Conservation (phyloP, 805 yeast genomes). For the Alloascoidea africana region DNA sequence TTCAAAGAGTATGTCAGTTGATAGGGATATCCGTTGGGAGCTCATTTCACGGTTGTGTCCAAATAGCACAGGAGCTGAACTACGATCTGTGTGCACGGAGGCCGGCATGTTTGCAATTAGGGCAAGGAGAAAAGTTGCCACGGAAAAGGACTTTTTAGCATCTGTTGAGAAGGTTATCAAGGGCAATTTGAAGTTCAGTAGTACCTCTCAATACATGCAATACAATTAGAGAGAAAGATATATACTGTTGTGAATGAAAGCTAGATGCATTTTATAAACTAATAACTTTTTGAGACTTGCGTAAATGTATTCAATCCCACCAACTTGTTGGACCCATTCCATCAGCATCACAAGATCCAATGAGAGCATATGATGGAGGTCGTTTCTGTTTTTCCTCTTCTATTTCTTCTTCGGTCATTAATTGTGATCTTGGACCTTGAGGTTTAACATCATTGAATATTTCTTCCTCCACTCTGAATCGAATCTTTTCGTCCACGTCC, state of each 20-base stretch:
- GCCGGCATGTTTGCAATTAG: constrained; percentile 99
- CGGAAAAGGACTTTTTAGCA: constrained; percentile 93
- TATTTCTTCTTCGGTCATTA: constrained; percentile 18
- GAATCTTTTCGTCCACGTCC: constrained; percentile 81
- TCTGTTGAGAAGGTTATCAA: constrained; percentile 98
- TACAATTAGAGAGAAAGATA: constrained; percentile 44
- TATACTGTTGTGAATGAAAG: no score
- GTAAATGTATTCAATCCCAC: constrained; percentile 96
- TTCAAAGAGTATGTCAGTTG: constrained; percentile 95
- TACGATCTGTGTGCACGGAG: constrained; percentile 96
- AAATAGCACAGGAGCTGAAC: constrained; percentile 96
- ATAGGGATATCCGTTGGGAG: constrained; percentile 97
- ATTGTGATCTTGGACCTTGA: constrained; percentile 41
- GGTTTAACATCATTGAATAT: constrained; percentile 77
- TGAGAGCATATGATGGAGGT: constrained; percentile 68
- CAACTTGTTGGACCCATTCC: constrained; percentile 95
- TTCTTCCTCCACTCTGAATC: constrained; percentile 86
- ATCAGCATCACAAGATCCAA: constrained; percentile 87
- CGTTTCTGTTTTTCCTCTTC: constrained; percentile 24
- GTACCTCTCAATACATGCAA: constrained; percentile 97
- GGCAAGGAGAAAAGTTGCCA: constrained; percentile 95
- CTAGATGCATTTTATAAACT: no score
- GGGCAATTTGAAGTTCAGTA: constrained; percentile 95
- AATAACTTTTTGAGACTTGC: no score
- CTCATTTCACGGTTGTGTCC: constrained; percentile 94